Evolutionary conservation across 805 yeast genomes (phyloP).

Genomic region (Millerozyma acaciae): DNA sequence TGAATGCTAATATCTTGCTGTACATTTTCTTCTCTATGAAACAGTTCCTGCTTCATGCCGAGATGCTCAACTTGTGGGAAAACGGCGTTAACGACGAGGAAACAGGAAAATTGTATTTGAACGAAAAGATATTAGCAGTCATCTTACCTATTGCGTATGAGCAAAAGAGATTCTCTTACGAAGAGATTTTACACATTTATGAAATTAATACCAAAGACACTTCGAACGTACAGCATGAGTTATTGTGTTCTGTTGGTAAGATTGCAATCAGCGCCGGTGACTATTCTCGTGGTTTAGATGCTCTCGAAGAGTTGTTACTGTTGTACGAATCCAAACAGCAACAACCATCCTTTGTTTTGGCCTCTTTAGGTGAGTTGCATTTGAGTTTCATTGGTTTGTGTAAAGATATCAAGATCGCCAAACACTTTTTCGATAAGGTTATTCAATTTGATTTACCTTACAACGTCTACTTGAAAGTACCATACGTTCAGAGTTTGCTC

Average conservation of each 20-base stretch:
- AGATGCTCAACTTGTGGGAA: slow-evolving; percentile 71
- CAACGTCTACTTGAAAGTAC: slow-evolving; percentile 64
- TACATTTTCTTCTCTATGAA: slow-evolving; percentile 30
- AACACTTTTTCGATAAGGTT: slow-evolving; percentile 71
- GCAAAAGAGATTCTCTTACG: slow-evolving; percentile 55
- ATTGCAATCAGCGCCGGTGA: slow-evolving; percentile 65
- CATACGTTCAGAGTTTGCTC: slow-evolving; percentile 63
- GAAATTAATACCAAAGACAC: slow-evolving; percentile 35
- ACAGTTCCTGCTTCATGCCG: slow-evolving; percentile 57
- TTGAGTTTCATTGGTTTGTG: slow-evolving; percentile 75
- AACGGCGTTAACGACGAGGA: slow-evolving; percentile 46
- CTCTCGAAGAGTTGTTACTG: slow-evolving; percentile 57
- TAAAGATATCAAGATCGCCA: slow-evolving; percentile 66
- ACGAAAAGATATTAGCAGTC: slow-evolving; percentile 64
- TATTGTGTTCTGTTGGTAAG: slow-evolving; percentile 69
- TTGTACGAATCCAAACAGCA: slow-evolving; percentile 34
- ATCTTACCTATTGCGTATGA: slow-evolving; percentile 64
- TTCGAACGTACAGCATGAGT: slow-evolving; percentile 38
- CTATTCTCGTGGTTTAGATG: slow-evolving; percentile 59
- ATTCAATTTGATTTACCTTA: slow-evolving; percentile 70
- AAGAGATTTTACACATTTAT: slow-evolving; percentile 57
- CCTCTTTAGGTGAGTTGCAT: slow-evolving; percentile 69
- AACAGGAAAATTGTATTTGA: slow-evolving; percentile 46
- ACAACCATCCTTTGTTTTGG: slow-evolving; percentile 28
- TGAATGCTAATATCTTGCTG: slow-evolving; percentile 21